Conservation (phyloP, 202 grass and related monocot species). For the Setaria viridis region DNA sequence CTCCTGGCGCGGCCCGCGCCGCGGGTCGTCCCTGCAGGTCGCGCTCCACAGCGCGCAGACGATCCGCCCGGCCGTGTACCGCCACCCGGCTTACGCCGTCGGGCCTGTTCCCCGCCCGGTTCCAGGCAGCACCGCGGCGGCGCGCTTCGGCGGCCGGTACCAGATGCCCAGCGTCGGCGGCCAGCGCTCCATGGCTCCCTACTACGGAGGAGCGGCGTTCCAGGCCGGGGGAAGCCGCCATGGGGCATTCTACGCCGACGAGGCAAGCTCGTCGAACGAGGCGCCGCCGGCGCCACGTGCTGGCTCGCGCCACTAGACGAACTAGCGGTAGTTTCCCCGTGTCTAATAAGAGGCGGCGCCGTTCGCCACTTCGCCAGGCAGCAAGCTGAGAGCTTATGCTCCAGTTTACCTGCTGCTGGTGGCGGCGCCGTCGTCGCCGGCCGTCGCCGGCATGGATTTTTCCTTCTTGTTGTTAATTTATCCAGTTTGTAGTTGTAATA, state of each 20-base stretch:
- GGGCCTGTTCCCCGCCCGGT: neutral
- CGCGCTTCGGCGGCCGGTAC: neutral
- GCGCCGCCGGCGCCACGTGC: neutral
- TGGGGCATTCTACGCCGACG: neutral
- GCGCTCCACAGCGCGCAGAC: neutral
- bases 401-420: neutral
- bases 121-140: neutral
- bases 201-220: neutral
- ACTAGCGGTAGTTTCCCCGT: neutral
- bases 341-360: constrained; percentile 1
- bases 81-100: neutral
- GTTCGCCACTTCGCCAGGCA: neutral
- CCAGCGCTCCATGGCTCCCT: neutral
- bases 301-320: neutral
- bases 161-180: neutral
- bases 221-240: neutral
- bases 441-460: neutral
- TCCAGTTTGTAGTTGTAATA: neutral
- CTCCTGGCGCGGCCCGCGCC: neutral
- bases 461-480: neutral
- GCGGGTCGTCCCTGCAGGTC: neutral
- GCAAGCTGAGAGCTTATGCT: too few relatives aligned
- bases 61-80: neutral
- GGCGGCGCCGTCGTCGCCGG: neutral
- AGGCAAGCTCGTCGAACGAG: constrained; percentile 22